Conservation (phyloP, 1,139 yeast genomes). For the Yamadazyma sp. region DNA sequence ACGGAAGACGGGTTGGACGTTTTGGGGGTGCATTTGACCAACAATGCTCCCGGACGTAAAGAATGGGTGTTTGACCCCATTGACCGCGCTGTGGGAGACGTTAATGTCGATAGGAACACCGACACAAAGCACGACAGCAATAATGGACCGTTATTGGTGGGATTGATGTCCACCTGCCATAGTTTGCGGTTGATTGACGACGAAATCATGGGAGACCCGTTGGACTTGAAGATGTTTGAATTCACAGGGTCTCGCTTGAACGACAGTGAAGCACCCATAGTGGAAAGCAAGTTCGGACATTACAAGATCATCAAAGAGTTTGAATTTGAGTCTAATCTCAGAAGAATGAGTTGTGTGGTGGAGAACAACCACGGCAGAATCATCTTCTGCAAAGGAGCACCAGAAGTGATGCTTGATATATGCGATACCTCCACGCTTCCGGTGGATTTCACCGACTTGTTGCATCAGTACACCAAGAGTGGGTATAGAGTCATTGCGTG, state of each 20-base stretch:
- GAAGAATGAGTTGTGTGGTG: constrained; percentile 88
- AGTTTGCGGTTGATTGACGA: constrained; percentile 77
- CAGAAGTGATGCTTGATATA: constrained; percentile 85
- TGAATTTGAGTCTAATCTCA: constrained; percentile 79
- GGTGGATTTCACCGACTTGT: constrained; percentile 63
- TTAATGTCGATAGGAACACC: constrained; percentile 9
- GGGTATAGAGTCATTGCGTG: constrained; percentile 96
- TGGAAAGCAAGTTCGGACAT: constrained; percentile 34
- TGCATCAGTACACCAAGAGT: constrained; percentile 83
- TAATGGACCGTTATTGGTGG: constrained; percentile 36
- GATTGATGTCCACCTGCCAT: constrained; percentile 82
- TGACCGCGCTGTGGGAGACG: constrained; percentile 26
- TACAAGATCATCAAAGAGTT: constrained; percentile 67
- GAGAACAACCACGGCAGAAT: constrained; percentile 33
- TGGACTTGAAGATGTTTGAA: constrained; percentile 90
- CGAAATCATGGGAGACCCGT: constrained; percentile 87
- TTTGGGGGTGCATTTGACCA: constrained; percentile 74
- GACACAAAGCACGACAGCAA: constrained; percentile 23
- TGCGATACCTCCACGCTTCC: constrained; percentile 77
- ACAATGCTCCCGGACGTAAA: constrained; percentile 51
- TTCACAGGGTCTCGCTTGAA: constrained; percentile 69
- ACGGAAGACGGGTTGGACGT: constrained; percentile 97
- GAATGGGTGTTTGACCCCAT: constrained; percentile 54
- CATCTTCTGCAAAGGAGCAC: constrained; percentile 91
- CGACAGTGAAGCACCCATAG: constrained; percentile 36